A percentile compares a stretch with the other conserved stretches of the same genome.
These are phyloP conservation scores for Bolboschoenus planiculmis DNA, from an alignment of 176 grass and related monocot genomes.

Conservation along the genomic window DNA sequence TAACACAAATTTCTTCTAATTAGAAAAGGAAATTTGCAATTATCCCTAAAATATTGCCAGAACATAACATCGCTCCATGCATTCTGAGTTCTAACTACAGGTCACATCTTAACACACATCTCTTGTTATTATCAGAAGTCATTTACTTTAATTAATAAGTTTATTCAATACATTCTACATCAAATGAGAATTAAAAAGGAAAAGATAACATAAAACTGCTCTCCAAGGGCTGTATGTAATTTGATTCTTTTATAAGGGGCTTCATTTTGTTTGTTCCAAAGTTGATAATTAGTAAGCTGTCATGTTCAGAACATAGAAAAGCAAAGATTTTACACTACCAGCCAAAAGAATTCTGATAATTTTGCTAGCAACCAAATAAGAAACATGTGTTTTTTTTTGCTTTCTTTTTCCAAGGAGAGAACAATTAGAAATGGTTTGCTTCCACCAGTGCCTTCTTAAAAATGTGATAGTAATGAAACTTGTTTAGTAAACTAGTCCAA, in stretches of 20 bases:
- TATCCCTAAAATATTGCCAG: background rate
- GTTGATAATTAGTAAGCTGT: background rate
- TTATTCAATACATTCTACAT: background rate
- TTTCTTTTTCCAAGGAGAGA: background rate
- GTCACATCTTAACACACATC: conserved; percentile 1
- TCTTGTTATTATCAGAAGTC: background rate
- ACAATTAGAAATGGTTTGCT: background rate
- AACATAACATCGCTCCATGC: background rate
- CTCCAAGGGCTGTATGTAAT: background rate
- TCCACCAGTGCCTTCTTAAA: background rate
- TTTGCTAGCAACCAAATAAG: background rate
- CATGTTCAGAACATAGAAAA: background rate
- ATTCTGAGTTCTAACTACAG: background rate
- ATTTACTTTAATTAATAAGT: background rate
- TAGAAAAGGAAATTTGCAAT: background rate
- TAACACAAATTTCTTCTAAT: conserved; percentile 12
- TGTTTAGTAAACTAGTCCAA: background rate
- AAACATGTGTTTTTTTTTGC: background rate
- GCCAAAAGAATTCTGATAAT: background rate
- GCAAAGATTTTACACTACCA: background rate
- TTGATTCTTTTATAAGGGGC: background rate
- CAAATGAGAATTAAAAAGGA: background rate
- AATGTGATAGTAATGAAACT: background rate
- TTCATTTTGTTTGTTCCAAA: background rate
- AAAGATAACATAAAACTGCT: background rate